These are phyloP conservation scores for Monosporascus sp. DNA, from an alignment of 2,329 filamentous ascomycete genomes.

Conservation along the genomic window DNA sequence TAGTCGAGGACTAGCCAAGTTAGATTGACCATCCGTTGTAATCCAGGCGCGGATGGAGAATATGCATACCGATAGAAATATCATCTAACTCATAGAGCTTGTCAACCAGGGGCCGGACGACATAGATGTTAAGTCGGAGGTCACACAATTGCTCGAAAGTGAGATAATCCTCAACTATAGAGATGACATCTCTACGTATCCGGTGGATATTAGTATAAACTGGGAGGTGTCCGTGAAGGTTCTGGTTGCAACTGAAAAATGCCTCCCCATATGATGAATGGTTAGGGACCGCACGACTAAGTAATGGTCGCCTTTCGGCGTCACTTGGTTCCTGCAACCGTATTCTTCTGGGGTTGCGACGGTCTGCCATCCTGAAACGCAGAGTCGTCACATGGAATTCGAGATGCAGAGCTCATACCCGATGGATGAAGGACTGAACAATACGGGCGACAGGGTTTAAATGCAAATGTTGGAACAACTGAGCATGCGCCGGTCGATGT, in stretches of 20 bases:
- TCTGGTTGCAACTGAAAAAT: slow-evolving; percentile 49
- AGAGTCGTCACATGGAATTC: not conserved
- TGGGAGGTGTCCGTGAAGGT: slow-evolving; percentile 58
- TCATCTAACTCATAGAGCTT: slow-evolving; percentile 75
- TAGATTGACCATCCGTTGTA: too few relatives aligned
- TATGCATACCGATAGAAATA: slow-evolving; percentile 62
- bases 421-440: not conserved
- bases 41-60: not conserved
- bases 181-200: slow-evolving; percentile 58
- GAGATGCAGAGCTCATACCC: not conserved
- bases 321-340: slow-evolving; percentile 15
- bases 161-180: slow-evolving; percentile 57
- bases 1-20: too few relatives aligned
- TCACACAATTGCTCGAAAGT: slow-evolving; percentile 73
- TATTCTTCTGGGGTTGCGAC: not conserved
- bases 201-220: slow-evolving; percentile 76
- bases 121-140: slow-evolving; percentile 73
- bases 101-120: slow-evolving; percentile 78
- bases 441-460: too few relatives aligned
- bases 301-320: slow-evolving; percentile 30
- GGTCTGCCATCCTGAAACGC: slow-evolving; percentile 5
- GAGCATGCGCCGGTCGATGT: too few relatives aligned
- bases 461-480: too few relatives aligned
- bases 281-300: slow-evolving; percentile 30
- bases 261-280: slow-evolving; percentile 33